phyloP scores from a whole-genome alignment of 2,329 filamentous ascomycete species.

The Calonectria montana region DNA sequence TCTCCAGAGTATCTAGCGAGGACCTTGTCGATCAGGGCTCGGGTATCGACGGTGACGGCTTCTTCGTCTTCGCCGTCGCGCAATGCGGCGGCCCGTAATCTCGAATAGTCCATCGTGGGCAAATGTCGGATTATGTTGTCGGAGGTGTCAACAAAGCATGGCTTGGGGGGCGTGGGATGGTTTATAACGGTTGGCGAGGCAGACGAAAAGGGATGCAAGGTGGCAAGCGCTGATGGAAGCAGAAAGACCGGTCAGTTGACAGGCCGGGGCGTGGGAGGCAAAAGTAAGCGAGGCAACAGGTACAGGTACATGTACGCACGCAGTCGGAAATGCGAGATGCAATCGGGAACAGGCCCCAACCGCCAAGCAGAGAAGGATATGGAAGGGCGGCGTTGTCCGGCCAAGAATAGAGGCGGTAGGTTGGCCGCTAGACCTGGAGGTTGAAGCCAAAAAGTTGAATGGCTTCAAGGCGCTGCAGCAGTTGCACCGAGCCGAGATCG shows the following conservation, averaged over 20 bases:
- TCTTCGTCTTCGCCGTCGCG: slow-evolving; percentile 90
- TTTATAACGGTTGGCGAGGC: slow-evolving; percentile 15
- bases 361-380: neutral
- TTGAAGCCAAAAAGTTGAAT: slow-evolving; percentile 10
- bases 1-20: slow-evolving; percentile 96
- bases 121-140: slow-evolving; percentile 2
- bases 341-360: neutral
- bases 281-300: slow-evolving; percentile 11
- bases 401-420: neutral
- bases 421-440: neutral
- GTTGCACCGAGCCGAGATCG: slow-evolving; percentile 5
- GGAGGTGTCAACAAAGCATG: slow-evolving; percentile 32
- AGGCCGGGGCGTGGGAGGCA: slow-evolving; percentile 1
- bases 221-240: neutral
- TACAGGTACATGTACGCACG: neutral
- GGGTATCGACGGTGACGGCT: slow-evolving; percentile 96
- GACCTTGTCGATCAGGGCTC: slow-evolving; percentile 97
- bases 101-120: slow-evolving; percentile 74
- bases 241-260: slow-evolving; percentile 1
- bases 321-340: neutral
- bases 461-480: neutral
- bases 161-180: neutral
- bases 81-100: slow-evolving; percentile 88
- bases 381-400: neutral
- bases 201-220: slow-evolving; percentile 1